Percentiles rank a stretch among this genome's conserved stretches.
Evolutionary conservation across 495 filamentous ascomycete species (phyloP).

Genomic region (Penicillium desertorum): DNA sequence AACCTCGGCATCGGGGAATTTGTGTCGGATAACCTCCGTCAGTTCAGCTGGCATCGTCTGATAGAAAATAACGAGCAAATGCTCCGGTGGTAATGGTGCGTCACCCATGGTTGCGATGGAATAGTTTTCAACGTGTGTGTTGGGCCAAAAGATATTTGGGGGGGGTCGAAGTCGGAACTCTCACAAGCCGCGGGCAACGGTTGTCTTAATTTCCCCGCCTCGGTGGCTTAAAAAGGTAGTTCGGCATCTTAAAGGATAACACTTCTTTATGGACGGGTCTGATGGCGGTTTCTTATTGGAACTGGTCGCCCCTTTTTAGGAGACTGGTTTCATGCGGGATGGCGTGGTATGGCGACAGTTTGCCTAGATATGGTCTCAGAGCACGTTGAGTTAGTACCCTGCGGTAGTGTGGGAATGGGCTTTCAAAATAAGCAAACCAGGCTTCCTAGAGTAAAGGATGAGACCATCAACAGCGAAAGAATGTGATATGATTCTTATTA

Average conservation of each 20-base stretch:
- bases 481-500: background rate
- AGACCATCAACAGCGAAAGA: background rate
- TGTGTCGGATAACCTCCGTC: conserved; percentile 42
- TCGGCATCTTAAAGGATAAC: background rate
- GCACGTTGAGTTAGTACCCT: background rate
- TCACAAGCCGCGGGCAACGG: background rate
- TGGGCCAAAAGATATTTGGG: background rate
- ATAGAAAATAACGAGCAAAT: conserved; percentile 47
- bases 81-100: conserved; percentile 26
- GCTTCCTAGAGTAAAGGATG: background rate
- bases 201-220: conserved; percentile 6
- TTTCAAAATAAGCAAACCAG: background rate
- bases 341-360: conserved; percentile 12
- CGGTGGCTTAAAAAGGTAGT: background rate
- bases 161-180: background rate
- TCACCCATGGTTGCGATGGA: conserved; percentile 38
- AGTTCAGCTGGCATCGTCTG: conserved; percentile 36
- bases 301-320: background rate
- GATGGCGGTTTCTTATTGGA: background rate
- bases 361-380: conserved; percentile 1
- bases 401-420: background rate
- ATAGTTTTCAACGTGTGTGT: background rate
- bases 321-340: background rate
- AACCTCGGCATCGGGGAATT: conserved; percentile 54
- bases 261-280: background rate